Base-by-base conservation (phyloP, 2,329 filamentous ascomycete species). In the Aspergillus alliaceus region DNA sequence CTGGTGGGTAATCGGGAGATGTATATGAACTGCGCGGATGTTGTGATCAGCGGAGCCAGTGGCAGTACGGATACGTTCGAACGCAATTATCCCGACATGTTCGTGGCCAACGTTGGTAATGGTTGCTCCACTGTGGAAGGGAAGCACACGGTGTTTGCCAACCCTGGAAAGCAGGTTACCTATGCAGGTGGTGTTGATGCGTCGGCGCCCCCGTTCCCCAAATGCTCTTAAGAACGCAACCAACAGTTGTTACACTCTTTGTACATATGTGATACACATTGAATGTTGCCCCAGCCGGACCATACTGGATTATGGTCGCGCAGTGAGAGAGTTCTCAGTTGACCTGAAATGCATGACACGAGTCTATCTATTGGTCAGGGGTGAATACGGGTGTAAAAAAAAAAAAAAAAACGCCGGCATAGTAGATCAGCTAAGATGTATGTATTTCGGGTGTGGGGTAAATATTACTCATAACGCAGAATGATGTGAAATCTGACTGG, bases 21-120 rank as follows among this genome's bases (percentile, higher is more conserved):
- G 82, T 93, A 93, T 80, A 90, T 90, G 86, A 90, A 90, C 74
- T 93, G 89, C 70, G 89, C 89, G 6, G 78, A 82, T 37, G 81
- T 91, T 66, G 82, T 81, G 61, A 85, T 91, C 29, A 64, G 70
- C 6, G 68, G 66, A 11, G 55, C 55, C 1, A 53, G 47, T 39
- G 55, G 54, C 15, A 55, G 31, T 20, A 15, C n/a, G 8, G 34
- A n/a, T 4, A 51, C 54, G 1, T 58, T 58, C 24, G 40, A 6
- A 20, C 40, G 25, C 7, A 14, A 14, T 2, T 58, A 58, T 35
- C 58, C 58, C 6, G 55, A 58, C 20, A 27, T 60, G 6, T 60
- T 58, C 11, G 51, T 58, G 12, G 58, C 58, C 7, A 60, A 60
- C 47, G 58, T 60, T 7, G 34, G 34, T 14, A 60, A 60, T 37